Evolutionary conservation across 768 basidiomycete genomes (phyloP).

Genomic region (Lactarius sp.): DNA sequence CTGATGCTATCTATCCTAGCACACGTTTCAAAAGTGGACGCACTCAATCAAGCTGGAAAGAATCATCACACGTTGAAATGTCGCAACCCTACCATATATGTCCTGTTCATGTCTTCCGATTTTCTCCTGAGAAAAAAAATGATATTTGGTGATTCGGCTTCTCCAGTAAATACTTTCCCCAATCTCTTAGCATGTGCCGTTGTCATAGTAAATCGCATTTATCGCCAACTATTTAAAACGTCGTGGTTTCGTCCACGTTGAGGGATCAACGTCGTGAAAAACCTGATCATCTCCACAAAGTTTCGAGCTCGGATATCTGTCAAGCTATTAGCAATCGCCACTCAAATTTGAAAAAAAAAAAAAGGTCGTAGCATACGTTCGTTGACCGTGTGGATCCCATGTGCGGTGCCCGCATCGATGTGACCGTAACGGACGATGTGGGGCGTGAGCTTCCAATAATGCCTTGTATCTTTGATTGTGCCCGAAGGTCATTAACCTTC

Average conservation of each 20-base stretch:
- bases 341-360: background rate
- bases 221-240: background rate
- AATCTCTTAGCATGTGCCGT: no score
- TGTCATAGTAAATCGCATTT: no score
- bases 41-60: no score
- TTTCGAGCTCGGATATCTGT: conserved; percentile 46
- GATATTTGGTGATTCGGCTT: no score
- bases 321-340: background rate
- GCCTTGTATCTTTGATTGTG: conserved; percentile 17
- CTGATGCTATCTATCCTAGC: no score
- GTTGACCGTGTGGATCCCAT: conserved; percentile 63
- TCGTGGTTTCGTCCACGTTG: conserved; percentile 52
- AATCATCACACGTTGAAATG: no score
- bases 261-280: conserved; percentile 60
- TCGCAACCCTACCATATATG: no score
- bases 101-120: no score
- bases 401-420: conserved; percentile 26
- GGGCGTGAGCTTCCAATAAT: conserved; percentile 22
- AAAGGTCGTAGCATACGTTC: conserved; percentile 48
- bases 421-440: conserved; percentile 25
- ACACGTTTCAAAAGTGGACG: no score
- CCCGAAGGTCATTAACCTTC: background rate
- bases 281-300: conserved; percentile 61
- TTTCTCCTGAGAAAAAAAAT: no score
- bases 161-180: no score